Percentiles rank a stretch among this genome's conserved stretches.
phyloP scores from a whole-genome alignment of 2,329 filamentous ascomycete species.

The Fusarium floridanum region DNA sequence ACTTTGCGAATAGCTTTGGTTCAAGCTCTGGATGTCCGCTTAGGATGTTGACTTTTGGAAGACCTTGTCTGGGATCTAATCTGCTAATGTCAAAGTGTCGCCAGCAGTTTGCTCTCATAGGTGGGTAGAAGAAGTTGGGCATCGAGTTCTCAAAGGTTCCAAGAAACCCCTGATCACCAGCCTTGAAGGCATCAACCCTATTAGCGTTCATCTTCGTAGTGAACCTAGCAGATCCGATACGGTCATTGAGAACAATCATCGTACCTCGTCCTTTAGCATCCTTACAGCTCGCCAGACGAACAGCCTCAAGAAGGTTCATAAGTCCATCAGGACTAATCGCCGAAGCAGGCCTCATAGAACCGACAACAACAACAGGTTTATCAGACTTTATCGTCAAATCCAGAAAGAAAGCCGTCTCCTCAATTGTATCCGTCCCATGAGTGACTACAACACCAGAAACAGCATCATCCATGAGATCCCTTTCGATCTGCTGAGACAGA shows the following conservation, averaged over 20 bases:
- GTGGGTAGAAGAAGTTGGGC: slow-evolving; percentile 69
- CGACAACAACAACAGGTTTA: slow-evolving; percentile 70
- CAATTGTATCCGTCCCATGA: slow-evolving; percentile 73
- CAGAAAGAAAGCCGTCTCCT: slow-evolving; percentile 72
- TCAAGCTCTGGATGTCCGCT: slow-evolving; percentile 65
- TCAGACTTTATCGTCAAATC: slow-evolving; percentile 65
- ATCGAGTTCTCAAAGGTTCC: slow-evolving; percentile 68
- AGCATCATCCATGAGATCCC: slow-evolving; percentile 55
- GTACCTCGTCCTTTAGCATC: slow-evolving; percentile 63
- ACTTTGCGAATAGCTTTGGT: slow-evolving; percentile 58
- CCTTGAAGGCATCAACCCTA: slow-evolving; percentile 70
- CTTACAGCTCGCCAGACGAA: slow-evolving; percentile 63
- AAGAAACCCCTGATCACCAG: slow-evolving; percentile 66
- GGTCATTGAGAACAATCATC: slow-evolving; percentile 71
- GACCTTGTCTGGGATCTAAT: slow-evolving; percentile 36
- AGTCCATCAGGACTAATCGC: slow-evolving; percentile 71
- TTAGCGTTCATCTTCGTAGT: slow-evolving; percentile 72
- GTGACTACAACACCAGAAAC: slow-evolving; percentile 67
- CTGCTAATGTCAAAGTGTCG: slow-evolving; percentile 54
- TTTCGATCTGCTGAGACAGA: slow-evolving; percentile 60
- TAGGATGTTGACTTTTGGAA: slow-evolving; percentile 67
- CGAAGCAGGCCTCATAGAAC: slow-evolving; percentile 71
- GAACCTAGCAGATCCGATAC: slow-evolving; percentile 67
- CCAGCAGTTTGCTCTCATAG: slow-evolving; percentile 59
- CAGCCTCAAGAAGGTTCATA: slow-evolving; percentile 69